A percentile compares a stretch with the other conserved stretches of the same genome.
These are phyloP conservation scores for Fusarium heterosporum DNA, from an alignment of 2,329 filamentous ascomycete species.

Conservation along the genomic window DNA sequence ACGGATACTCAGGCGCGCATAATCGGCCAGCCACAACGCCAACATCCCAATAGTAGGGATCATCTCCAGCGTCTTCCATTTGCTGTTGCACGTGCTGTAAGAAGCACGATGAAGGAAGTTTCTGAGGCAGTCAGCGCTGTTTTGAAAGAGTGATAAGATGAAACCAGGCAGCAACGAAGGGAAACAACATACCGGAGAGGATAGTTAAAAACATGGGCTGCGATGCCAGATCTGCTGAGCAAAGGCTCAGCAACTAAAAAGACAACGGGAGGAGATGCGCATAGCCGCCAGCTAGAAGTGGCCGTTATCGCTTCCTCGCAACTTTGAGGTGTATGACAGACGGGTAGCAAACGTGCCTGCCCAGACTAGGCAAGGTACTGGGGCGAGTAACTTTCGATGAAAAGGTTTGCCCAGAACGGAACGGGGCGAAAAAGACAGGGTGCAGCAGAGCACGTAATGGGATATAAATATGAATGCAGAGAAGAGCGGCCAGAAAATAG, in stretches of 20 bases:
- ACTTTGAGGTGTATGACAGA: not conserved
- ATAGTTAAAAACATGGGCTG: slow-evolving; percentile 28
- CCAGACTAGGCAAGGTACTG: not conserved
- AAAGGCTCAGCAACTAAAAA: slow-evolving; percentile 27
- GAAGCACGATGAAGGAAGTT: slow-evolving; percentile 4
- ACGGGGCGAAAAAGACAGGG: not conserved
- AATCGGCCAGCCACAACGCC: slow-evolving; percentile 75
- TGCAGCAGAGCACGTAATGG: not conserved
- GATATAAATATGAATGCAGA: not conserved
- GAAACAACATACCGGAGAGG: not conserved
- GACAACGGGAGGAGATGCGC: slow-evolving; percentile 18
- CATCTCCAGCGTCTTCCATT: slow-evolving; percentile 54
- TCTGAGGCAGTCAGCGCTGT: slow-evolving; percentile 11
- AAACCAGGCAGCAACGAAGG: not conserved
- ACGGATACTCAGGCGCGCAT: slow-evolving; percentile 65
- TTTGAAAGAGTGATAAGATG: not conserved
- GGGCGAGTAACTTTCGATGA: not conserved
- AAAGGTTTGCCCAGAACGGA: not conserved
- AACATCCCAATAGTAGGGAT: slow-evolving; percentile 81
- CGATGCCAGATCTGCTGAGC: slow-evolving; percentile 22
- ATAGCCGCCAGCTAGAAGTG: slow-evolving; percentile 34
- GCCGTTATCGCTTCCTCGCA: not conserved
- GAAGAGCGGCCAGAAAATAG: not conserved
- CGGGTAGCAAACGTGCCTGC: not conserved
- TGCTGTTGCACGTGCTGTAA: slow-evolving; percentile 7